Percentiles rank a stretch among this genome's conserved stretches.
These are phyloP conservation scores for Neostapfia colusana DNA, from an alignment of 176 grass and related monocot species.

Conservation along the genomic window DNA sequence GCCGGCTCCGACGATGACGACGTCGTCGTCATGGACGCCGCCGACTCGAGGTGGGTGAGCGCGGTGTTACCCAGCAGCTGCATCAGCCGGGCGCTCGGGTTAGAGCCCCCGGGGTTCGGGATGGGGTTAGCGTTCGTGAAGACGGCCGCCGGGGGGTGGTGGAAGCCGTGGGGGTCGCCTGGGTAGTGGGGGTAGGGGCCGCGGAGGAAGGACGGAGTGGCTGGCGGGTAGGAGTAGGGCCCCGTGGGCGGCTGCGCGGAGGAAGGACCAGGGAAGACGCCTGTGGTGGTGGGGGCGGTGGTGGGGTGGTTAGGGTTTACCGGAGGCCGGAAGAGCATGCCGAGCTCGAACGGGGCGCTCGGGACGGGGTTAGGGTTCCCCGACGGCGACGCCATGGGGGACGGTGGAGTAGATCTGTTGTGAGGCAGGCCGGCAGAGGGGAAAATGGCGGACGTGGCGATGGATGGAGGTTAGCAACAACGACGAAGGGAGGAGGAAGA, in stretches of 20 bases:
- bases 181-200: constrained; percentile 56
- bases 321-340: constrained; percentile 53
- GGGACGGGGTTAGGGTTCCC: constrained; percentile 54
- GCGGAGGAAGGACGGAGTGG: constrained; percentile 57
- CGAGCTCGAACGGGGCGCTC: constrained; percentile 42
- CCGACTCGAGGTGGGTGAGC: constrained; percentile 54
- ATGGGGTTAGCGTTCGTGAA: constrained; percentile 43
- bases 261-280: constrained; percentile 38
- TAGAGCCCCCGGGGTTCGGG: constrained; percentile 42
- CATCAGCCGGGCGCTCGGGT: constrained; percentile 72
- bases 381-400: constrained; percentile 67
- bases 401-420: constrained; percentile 13
- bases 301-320: constrained; percentile 50
- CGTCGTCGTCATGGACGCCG: constrained; percentile 63
- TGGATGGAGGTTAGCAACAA: not conserved
- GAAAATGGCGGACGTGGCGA: constrained; percentile 7
- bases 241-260: constrained; percentile 21
- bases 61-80: constrained; percentile 69
- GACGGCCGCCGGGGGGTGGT: constrained; percentile 35
- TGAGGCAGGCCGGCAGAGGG: not conserved
- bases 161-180: constrained; percentile 33
- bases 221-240: constrained; percentile 64
- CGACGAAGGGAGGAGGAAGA: not conserved
- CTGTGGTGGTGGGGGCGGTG: constrained; percentile 18
- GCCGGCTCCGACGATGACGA: constrained; percentile 10